Evolutionary conservation across 129 eudicot genomes (phyloP), one percentile per base, ranked within the genome.

Genomic region (Saposhnikovia divaricata): DNA sequence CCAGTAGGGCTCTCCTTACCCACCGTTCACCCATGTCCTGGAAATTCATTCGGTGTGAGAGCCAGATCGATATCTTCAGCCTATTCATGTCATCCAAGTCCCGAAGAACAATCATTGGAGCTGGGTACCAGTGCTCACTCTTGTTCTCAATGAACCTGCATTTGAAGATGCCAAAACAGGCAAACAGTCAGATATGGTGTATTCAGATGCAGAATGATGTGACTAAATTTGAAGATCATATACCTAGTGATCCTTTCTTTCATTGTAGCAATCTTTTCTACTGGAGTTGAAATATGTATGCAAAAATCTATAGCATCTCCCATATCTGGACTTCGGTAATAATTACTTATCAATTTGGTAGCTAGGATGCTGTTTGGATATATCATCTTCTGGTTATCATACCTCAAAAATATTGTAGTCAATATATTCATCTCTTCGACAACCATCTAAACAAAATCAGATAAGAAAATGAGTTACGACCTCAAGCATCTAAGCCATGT

Each of bases 1-100:
- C 82, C 71, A 90, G 50, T 61, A 88, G 80, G 21, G 89, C 90
- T 74, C 92, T 74, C 25, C 96, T 82, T 57, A 34, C 53, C 92
- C 92, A 90, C 72, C 87, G 74, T 75, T 85, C 96, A 5, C 86
- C 90, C 90, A 88, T 90, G 79, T 90, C 88, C 25, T 90, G 91
- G 31, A 81, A 81, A 78, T 90, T 88, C 88, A 88, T 87, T 66
- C 89, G 65, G 72, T 90, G 94, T 2, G 81, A 69, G 40, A 85
- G 76, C 88, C 89, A 87, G 38, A 89, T 48, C 15, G 89, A 84
- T 53, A 87, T 78, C 51, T 82, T 89, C 39, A 89, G 82, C 83
- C 84, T 79, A 59, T 87, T 82, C 78, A 89, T 25, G 65, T 82
- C 88, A 73, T 87, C 91, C 9, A 84, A 53, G 45, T 89, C 89